These are phyloP conservation scores for Flagelloscypha sp. DNA, from an alignment of 768 basidiomycete genomes.

Conservation along the genomic window DNA sequence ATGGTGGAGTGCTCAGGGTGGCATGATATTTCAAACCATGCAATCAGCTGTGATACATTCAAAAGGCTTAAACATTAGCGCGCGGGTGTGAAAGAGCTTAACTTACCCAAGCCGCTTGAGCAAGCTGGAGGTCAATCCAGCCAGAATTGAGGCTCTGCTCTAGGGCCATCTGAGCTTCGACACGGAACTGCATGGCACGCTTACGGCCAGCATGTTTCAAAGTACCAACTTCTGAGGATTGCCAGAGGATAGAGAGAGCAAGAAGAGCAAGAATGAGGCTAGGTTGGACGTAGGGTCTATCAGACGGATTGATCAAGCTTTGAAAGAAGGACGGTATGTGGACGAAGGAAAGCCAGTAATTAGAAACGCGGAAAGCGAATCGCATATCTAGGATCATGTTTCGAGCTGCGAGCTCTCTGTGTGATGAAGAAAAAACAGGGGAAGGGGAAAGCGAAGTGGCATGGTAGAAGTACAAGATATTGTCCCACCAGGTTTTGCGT, in stretches of 20 bases:
- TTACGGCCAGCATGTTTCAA: conserved; percentile 44
- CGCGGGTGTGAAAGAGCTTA: conserved; percentile 1
- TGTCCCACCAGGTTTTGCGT: conserved; percentile 78
- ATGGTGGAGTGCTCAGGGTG: conserved; percentile 52
- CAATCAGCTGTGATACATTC: conserved; percentile 41
- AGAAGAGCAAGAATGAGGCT: conserved; percentile 55
- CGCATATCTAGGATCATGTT: conserved; percentile 49
- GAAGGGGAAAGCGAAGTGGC: conserved; percentile 22
- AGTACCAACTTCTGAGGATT: conserved; percentile 54
- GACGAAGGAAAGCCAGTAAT: conserved; percentile 69
- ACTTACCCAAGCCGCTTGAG: conserved; percentile 69
- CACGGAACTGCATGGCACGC: conserved; percentile 51
- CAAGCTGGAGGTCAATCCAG: conserved; percentile 67
- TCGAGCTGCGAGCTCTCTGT: conserved; percentile 39
- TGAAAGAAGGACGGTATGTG: conserved; percentile 62
- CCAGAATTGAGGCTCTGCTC: conserved; percentile 64
- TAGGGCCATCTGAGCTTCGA: conserved; percentile 61
- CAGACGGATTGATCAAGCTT: conserved; percentile 46
- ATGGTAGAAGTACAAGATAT: conserved; percentile 52
- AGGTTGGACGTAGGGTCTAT: conserved; percentile 55
- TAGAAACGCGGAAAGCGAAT: conserved; percentile 55
- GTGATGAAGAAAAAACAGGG: conserved; percentile 26
- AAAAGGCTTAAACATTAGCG: neutral
- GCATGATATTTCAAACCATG: conserved; percentile 64
- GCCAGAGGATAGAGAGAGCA: conserved; percentile 59